Evolutionary conservation across 2,329 filamentous ascomycete species (phyloP).

Genomic region (Stenocarpella maydis): DNA sequence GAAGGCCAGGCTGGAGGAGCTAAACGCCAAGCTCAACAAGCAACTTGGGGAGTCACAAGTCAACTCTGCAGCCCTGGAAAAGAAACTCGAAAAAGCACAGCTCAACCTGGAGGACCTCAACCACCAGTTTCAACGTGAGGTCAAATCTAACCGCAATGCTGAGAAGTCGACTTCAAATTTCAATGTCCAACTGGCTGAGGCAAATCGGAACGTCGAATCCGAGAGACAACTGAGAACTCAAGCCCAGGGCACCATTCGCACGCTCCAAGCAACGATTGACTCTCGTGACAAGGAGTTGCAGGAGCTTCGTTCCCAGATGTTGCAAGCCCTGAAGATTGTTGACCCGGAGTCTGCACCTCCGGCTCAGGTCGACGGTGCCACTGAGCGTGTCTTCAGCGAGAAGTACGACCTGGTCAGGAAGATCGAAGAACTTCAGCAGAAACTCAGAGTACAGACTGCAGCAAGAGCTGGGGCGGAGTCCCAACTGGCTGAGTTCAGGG

Average conservation of each 20-base stretch:
- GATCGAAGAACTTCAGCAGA: slow-evolving; percentile 88
- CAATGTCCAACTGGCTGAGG: slow-evolving; percentile 85
- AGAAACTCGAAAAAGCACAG: slow-evolving; percentile 92
- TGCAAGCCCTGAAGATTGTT: slow-evolving; percentile 85
- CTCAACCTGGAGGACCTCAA: slow-evolving; percentile 90
- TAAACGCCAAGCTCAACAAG: slow-evolving; percentile 80
- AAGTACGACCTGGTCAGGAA: slow-evolving; percentile 87
- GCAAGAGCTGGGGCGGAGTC: slow-evolving; percentile 83
- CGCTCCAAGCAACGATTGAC: slow-evolving; percentile 81
- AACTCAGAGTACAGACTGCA: slow-evolving; percentile 82
- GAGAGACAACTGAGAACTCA: slow-evolving; percentile 86
- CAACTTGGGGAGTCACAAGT: slow-evolving; percentile 88
- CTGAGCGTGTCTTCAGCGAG: slow-evolving; percentile 74
- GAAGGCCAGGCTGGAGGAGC: slow-evolving; percentile 83
- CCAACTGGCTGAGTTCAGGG: slow-evolving; percentile 80
- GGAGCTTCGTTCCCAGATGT: slow-evolving; percentile 80
- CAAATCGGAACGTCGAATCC: slow-evolving; percentile 87
- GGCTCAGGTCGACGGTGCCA: slow-evolving; percentile 64
- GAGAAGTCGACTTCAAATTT: slow-evolving; percentile 86
- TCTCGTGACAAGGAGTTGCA: slow-evolving; percentile 81
- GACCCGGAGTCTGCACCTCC: slow-evolving; percentile 76
- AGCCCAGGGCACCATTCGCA: slow-evolving; percentile 84
- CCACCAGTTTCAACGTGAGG: slow-evolving; percentile 89
- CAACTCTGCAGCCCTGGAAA: slow-evolving; percentile 83
- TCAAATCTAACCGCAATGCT: slow-evolving; percentile 87